Base-by-base conservation (phyloP, 192 early-diverging fungal species). In the Phycomyces nitens region DNA sequence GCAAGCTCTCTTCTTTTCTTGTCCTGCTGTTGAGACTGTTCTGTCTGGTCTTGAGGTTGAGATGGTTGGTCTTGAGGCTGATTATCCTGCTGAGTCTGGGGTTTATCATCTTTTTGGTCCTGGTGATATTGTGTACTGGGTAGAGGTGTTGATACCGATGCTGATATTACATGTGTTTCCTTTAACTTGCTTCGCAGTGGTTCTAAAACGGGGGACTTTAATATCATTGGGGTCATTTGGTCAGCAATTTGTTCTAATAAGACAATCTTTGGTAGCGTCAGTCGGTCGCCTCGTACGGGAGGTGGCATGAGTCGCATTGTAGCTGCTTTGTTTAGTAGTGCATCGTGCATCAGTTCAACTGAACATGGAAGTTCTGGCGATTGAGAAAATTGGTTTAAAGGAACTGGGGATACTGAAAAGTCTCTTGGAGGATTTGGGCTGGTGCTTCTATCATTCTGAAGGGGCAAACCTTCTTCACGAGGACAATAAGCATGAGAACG, bases 241-340 rank as follows among this genome's bases (percentile, higher is more conserved):
- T 34, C 29, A 5, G 29, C 29, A 34, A 34, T 34, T 7, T 34
- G 29, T 34, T 34, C 29, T 7, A 34, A 34, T 7, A 34, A 34
- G 7, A 34, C 29, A 7, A 34, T 34, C 29, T 34, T 34, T 34
- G 29, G 29, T 34, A 34, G 7, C 7, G 29, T 34, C 29, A 34
- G 29, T 34, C 29, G 29, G 7, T 34, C 26, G 49, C 44, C 24
- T 39, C 61, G 59, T 22, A 34, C 58, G 1, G 62, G 56, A 12
- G 71, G 57, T 29, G 62, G 68, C 29, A 61, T 72, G 29, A 41
- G 52, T 51, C 65, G 73, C 34, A 66, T 65, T 11, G 44, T 41
- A 8, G 56, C 51, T 1, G 69, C 62, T 42, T 71, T 77, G 8
- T 18, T 70, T 50, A 74, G 62, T 49, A 77, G 47, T 14, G 62